These are phyloP conservation scores for Cladosporium sp. DNA, from an alignment of 2,329 filamentous ascomycete genomes.

Conservation along the genomic window DNA sequence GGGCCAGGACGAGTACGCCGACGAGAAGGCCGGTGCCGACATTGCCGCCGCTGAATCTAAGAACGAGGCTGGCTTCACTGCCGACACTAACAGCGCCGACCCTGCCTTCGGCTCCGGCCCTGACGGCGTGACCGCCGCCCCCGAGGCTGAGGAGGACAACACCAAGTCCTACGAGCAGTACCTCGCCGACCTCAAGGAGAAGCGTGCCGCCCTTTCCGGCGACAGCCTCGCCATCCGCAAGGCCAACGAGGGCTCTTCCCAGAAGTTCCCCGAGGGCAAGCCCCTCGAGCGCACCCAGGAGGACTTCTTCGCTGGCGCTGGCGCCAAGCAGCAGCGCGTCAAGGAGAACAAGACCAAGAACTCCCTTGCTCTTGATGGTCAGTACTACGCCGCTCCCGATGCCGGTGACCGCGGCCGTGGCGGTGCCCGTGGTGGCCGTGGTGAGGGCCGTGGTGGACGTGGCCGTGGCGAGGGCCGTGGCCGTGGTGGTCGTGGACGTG, in stretches of 20 bases:
- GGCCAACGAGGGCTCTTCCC: slow-evolving; percentile 89
- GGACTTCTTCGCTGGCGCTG: slow-evolving; percentile 70
- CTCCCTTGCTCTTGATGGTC: slow-evolving; percentile 78
- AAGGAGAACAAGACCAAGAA: slow-evolving; percentile 91
- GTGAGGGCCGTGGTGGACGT: slow-evolving; percentile 35
- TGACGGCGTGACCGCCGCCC: slow-evolving; percentile 24
- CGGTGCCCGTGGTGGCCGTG: slow-evolving; percentile 44
- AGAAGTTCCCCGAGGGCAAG: slow-evolving; percentile 91
- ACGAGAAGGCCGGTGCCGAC: slow-evolving; percentile 85
- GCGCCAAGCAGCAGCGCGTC: slow-evolving; percentile 75
- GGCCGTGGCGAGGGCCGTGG: slow-evolving; percentile 31
- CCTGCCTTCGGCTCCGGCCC: slow-evolving; percentile 44
- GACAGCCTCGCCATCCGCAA: slow-evolving; percentile 71
- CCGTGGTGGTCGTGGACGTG: slow-evolving; percentile 24
- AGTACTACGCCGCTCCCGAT: slow-evolving; percentile 55
- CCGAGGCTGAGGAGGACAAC: slow-evolving; percentile 64
- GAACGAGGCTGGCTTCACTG: slow-evolving; percentile 43
- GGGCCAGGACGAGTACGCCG: slow-evolving; percentile 78
- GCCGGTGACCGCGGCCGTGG: slow-evolving; percentile 48
- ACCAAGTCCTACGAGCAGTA: slow-evolving; percentile 87
- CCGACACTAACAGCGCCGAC: slow-evolving; percentile 33
- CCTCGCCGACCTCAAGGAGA: slow-evolving; percentile 69
- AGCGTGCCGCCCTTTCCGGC: slow-evolving; percentile 67
- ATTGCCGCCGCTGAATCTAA: slow-evolving; percentile 84
- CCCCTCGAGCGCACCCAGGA: slow-evolving; percentile 51